Evolutionary conservation across 257 asterid genomes (phyloP).

Genomic region (Solanum chiquidenum): DNA sequence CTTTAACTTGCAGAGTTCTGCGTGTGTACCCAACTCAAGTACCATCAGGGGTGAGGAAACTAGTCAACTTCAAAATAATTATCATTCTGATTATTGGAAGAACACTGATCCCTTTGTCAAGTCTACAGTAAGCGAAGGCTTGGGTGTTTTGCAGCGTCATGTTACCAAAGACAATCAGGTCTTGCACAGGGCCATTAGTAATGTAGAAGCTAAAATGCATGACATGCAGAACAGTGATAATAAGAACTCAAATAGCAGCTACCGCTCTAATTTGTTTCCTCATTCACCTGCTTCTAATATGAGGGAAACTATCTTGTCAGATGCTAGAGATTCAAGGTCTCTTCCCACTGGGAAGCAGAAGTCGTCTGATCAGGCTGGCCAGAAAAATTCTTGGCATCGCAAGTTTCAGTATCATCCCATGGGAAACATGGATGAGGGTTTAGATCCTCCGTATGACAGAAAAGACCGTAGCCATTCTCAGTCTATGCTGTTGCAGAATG

Average conservation of each 20-base stretch:
- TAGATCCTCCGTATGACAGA: conserved; percentile 29
- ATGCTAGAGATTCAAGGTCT: conserved; percentile 42
- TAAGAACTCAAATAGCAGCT: conserved; percentile 60
- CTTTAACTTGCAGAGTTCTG: conserved; percentile 28
- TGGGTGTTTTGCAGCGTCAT: conserved; percentile 31
- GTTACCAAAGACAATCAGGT: conserved; percentile 22
- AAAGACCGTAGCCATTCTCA: conserved; percentile 37
- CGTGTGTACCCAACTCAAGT: conserved; percentile 23
- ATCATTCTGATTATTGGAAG: conserved; percentile 52
- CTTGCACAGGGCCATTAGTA: conserved; percentile 11
- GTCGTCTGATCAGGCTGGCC: conserved; percentile 33
- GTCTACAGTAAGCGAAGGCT: conserved; percentile 30
- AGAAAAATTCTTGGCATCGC: conserved; percentile 35
- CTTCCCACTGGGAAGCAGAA: conserved; percentile 47
- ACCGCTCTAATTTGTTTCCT: conserved; percentile 46
- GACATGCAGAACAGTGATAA: conserved; percentile 29
- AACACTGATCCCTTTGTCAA: conserved; percentile 28
- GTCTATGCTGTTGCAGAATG: conserved; percentile 12
- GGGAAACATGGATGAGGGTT: conserved; percentile 71
- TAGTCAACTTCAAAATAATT: conserved; percentile 31
- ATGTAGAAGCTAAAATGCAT: conserved; percentile 24
- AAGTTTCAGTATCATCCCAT: conserved; percentile 84
- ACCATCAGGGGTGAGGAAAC: conserved; percentile 30
- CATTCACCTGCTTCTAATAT: conserved; percentile 34
- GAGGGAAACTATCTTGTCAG: conserved; percentile 43